Base-by-base conservation (phyloP, 306 rosid genomes). In the Fagus sylvatica region DNA sequence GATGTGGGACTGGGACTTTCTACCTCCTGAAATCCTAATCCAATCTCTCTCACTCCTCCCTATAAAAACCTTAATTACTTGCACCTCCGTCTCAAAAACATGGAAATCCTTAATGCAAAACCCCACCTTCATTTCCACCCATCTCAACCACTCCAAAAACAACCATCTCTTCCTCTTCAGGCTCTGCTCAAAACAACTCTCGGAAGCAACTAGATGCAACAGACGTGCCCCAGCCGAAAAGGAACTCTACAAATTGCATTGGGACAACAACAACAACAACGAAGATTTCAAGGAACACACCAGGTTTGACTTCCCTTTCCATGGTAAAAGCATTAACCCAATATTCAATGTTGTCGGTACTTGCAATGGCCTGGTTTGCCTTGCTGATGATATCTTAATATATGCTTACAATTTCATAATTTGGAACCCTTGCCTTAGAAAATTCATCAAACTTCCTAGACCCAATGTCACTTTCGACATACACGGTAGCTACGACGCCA, bases 371-470 rank as follows among this genome's bases (percentile, higher is more conserved):
- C 75, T 78, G 57, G 49, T 83, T 0, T 83, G 83, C 77, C 2
- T 78, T 41, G 48, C 66, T 17, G 19, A n/a, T 62, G 54, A 66
- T 11, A 12, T 39, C 0, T 9, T 37, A 0, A 57, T 57, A 22
- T 71, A 33, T 12, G 0, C 36, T 8, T 56, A 74, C 33, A 22
- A 7, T 34, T 53, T 74, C 19, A 28, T 41, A 33, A 10, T 83
- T 1, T 78, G 80, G 62, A 83, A 78, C 80, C 86, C 86, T 0
- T 60, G 22, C 48, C 15, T 83, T 40, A 68, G 83, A 7, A 69
- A 76, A 37, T 78, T 12, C 33, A 56, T 78, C 34, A 43, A 33
- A 1, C 83, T 83, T 33, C 83, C 86, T 0, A 16, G 43, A 43
- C 86, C 77, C 57, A 37, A 2, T 1, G 62, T 34, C 0, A 17